A percentile compares a stretch with the other conserved stretches of the same genome.
Evolutionary conservation across 306 rosid genomes (phyloP).

Genomic region (Fragaria iinumae): DNA sequence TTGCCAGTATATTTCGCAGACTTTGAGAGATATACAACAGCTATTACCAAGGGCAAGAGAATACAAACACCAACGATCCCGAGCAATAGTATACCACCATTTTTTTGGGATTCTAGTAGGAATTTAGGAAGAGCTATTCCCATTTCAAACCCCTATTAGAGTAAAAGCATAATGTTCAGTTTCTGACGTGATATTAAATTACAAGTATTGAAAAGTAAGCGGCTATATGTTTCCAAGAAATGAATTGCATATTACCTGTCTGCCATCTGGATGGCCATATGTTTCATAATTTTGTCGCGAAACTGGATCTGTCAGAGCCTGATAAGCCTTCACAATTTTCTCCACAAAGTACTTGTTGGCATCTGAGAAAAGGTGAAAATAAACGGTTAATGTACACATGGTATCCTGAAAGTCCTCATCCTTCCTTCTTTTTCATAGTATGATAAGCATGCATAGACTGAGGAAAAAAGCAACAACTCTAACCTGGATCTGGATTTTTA

Average conservation of each 20-base stretch:
- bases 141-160: conserved; percentile 91
- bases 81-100: conserved; percentile 90
- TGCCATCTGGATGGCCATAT: conserved; percentile 98
- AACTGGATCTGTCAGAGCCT: conserved; percentile 83
- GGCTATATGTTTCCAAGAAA: conserved; percentile 11
- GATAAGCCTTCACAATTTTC: conserved; percentile 91
- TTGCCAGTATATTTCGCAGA: conserved; percentile 94
- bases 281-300: conserved; percentile 93
- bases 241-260: conserved; percentile 58
- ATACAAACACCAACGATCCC: conserved; percentile 97
- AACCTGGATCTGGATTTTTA: conserved; percentile 99
- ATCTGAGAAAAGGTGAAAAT: conserved; percentile 39
- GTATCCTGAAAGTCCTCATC: conserved; percentile 9
- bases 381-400: conserved; percentile 13
- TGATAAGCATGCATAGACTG: conserved; percentile 18
- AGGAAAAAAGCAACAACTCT: conserved; percentile 35
- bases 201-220: conserved; percentile 16
- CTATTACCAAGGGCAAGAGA: conserved; percentile 92
- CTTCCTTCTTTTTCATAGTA: conserved; percentile 8
- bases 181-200: neutral
- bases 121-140: conserved; percentile 98
- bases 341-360: conserved; percentile 87
- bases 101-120: conserved; percentile 75
- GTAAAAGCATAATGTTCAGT: conserved; percentile 30
- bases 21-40: conserved; percentile 92